Base-by-base conservation (phyloP, 139 green algal species). In the Coccomyxa sp. region DNA sequence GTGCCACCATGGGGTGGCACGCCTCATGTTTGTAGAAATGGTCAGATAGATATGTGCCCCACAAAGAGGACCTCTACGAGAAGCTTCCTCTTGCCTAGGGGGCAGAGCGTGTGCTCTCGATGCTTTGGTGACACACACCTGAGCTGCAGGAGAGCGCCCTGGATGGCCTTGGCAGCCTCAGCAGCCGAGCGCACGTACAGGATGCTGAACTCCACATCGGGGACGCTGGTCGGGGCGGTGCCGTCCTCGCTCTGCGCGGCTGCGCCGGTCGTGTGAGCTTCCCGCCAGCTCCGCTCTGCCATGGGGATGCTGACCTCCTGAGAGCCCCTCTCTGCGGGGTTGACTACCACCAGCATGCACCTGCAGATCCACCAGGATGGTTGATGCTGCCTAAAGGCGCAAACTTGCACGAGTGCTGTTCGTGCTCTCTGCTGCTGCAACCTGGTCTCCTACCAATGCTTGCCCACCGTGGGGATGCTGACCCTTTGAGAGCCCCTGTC, bases 261-360 rank as follows among this genome's bases (percentile, higher is more conserved):
- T 34, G 41, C 12, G 27, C 40, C 79, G 8, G 55, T 27, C 24
- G 36, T 29, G 44, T 58, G 39, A 24, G 79, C 80, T 50, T 84
- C 80, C 12, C 38, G 75, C 80, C 80, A 84, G 75, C 4, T n/a
- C 39, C 64, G 77, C 75, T 84, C 75, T 7, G 44, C 69, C 31
- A 54, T 38, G n/a, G 68, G 70, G 69, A 36, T 27, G 70, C 35
- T 88, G 40, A 73, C 76, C 6, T 87, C 82, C 36, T 75, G 74
- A 6, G 84, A 79, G 29, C 81, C 83, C 24, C 78, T 76, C 18
- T 81, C 73, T 24, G 78, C 81, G 6, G 83, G 82, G 74, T 89
- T 86, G 64, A 92, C 80, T 54, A 96, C 77, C 58, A 95, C 81
- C 50, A 95, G 38, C 55, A 92, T 41, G 0, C 73, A 85, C 38